These are phyloP conservation scores for Penicillium ucsense DNA, from an alignment of 495 filamentous ascomycete species.

Conservation along the genomic window DNA sequence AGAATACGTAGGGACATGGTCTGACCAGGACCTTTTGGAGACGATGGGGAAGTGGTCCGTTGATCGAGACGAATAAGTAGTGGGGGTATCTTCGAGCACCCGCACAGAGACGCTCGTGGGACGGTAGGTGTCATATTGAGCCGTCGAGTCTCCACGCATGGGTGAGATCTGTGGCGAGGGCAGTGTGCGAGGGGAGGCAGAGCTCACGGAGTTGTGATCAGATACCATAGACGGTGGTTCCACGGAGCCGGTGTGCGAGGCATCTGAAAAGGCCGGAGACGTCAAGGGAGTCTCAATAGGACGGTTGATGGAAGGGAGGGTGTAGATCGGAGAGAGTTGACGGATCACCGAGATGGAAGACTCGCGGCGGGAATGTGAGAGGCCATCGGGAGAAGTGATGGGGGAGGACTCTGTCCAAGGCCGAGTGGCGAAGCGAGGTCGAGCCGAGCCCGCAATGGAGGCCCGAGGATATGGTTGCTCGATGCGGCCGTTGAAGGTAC, in stretches of 20 bases:
- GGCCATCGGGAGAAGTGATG: slow-evolving; percentile 6
- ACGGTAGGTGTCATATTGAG: slow-evolving; percentile 24
- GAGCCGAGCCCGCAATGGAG: slow-evolving; percentile 23
- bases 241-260: slow-evolving; percentile 48
- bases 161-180: slow-evolving; percentile 35
- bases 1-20: slow-evolving; percentile 18
- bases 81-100: slow-evolving; percentile 19
- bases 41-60: slow-evolving; percentile 22
- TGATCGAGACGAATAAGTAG: slow-evolving; percentile 14
- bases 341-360: slow-evolving; percentile 22
- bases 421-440: slow-evolving; percentile 26
- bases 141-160: slow-evolving; percentile 24
- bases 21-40: slow-evolving; percentile 25
- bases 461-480: slow-evolving; percentile 33
- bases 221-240: slow-evolving; percentile 68
- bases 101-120: slow-evolving; percentile 18
- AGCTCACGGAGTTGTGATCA: slow-evolving; percentile 56
- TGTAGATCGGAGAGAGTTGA: slow-evolving; percentile 37
- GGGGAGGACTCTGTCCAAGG: slow-evolving; percentile 28
- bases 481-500: slow-evolving; percentile 32
- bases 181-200: slow-evolving; percentile 40
- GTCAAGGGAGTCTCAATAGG: slow-evolving; percentile 54
- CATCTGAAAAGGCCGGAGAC: slow-evolving; percentile 55
- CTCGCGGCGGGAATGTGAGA: slow-evolving; percentile 18
- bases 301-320: slow-evolving; percentile 35